Conservation (phyloP, 495 filamentous ascomycete species). For the Extremus antarcticus region DNA sequence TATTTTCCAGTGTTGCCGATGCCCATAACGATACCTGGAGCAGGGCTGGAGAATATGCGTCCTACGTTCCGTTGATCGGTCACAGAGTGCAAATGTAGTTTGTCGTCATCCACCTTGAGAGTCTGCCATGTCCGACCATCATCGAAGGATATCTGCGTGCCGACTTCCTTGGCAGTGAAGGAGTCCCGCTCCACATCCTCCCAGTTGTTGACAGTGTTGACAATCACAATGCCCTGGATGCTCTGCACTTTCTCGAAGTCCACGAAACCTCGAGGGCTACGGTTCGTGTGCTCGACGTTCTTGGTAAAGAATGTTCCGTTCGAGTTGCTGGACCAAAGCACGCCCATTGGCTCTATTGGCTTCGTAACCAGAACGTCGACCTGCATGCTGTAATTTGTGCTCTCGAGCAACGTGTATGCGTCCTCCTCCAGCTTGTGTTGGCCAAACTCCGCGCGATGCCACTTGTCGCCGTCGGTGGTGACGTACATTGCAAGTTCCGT, state of each 20-base stretch:
- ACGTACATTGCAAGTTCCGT: constrained; percentile 82
- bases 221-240: constrained; percentile 82
- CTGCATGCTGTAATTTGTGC: constrained; percentile 93
- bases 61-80: constrained; percentile 69
- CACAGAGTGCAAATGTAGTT: constrained; percentile 81
- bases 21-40: constrained; percentile 86
- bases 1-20: constrained; percentile 75
- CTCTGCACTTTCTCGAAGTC: constrained; percentile 88
- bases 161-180: constrained; percentile 49
- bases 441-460: constrained; percentile 89
- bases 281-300: constrained; percentile 85
- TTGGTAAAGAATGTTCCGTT: constrained; percentile 90
- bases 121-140: constrained; percentile 70
- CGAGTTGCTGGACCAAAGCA: constrained; percentile 85
- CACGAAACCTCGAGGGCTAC: constrained; percentile 55
- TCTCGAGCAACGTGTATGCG: constrained; percentile 87
- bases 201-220: constrained; percentile 83
- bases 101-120: constrained; percentile 47
- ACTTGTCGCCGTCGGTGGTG: constrained; percentile 66
- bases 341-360: constrained; percentile 59
- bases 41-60: constrained; percentile 84
- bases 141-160: constrained; percentile 80
- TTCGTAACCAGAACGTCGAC: constrained; percentile 74
- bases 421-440: constrained; percentile 68
- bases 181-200: constrained; percentile 52